These are phyloP conservation scores for Suzukiozyma palmioleophila DNA, from an alignment of 1,139 yeast species.

Conservation along the genomic window DNA sequence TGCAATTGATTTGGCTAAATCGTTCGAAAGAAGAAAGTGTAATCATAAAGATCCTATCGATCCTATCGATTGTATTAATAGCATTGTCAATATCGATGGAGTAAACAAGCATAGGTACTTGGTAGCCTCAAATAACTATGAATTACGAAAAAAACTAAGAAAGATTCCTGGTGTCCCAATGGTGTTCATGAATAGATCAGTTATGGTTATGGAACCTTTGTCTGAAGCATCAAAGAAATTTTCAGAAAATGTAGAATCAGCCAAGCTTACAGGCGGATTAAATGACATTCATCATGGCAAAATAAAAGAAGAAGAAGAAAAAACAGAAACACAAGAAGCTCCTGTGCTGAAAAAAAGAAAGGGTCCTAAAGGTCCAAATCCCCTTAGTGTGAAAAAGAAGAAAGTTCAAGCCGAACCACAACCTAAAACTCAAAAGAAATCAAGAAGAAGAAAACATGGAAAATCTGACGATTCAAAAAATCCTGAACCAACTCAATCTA, in stretches of 20 bases:
- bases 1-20: slow-evolving; percentile 76
- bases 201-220: slow-evolving; percentile 93
- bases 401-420: slow-evolving; percentile 24
- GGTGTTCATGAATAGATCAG: slow-evolving; percentile 81
- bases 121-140: slow-evolving; percentile 77
- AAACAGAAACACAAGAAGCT: slow-evolving; percentile 15
- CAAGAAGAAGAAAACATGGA: slow-evolving; percentile 15
- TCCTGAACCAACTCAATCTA: not conserved
- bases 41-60: slow-evolving; percentile 51
- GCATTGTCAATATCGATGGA: slow-evolving; percentile 67
- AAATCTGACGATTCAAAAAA: slow-evolving; percentile 2
- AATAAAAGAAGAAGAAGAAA: slow-evolving; percentile 16
- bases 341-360: slow-evolving; percentile 43
- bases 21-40: slow-evolving; percentile 70
- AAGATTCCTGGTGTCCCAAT: slow-evolving; percentile 86
- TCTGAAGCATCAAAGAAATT: slow-evolving; percentile 63
- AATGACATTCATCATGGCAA: slow-evolving; percentile 47
- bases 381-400: slow-evolving; percentile 73
- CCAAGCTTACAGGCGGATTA: slow-evolving; percentile 72
- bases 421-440: slow-evolving; percentile 6
- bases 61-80: slow-evolving; percentile 72
- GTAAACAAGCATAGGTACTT: slow-evolving; percentile 85
- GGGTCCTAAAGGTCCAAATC: slow-evolving; percentile 79
- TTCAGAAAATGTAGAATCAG: slow-evolving; percentile 52
- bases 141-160: slow-evolving; percentile 64